A percentile compares a stretch with the other conserved stretches of the same genome.
These are phyloP conservation scores for Fusarium floridanum DNA, from an alignment of 2,329 filamentous ascomycete species.

Conservation along the genomic window DNA sequence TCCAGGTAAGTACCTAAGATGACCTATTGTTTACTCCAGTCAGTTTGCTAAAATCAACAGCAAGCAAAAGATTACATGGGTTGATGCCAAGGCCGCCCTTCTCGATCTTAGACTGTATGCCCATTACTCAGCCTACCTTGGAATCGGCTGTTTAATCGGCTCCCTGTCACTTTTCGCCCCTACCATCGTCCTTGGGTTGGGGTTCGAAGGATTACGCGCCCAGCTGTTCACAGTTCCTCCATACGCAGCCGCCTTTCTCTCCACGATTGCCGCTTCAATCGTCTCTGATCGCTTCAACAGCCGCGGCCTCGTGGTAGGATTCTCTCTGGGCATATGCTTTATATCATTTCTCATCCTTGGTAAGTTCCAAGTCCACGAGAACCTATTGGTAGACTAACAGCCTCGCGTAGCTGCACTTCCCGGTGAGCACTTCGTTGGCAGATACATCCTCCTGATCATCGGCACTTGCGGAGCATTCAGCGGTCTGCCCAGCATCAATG, in stretches of 20 bases:
- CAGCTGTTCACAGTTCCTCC: background rate
- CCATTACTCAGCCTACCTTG: background rate
- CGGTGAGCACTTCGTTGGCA: background rate
- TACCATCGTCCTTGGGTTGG: background rate
- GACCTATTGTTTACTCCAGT: background rate
- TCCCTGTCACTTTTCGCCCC: background rate
- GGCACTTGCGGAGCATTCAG: background rate
- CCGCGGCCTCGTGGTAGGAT: background rate
- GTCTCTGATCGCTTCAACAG: background rate
- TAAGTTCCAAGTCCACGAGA: background rate
- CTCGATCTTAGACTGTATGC: background rate
- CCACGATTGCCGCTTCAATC: background rate
- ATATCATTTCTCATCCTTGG: background rate
- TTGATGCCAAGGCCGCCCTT: background rate
- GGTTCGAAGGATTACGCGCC: background rate
- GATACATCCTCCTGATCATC: background rate
- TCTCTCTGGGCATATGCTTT: background rate
- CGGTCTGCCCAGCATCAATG: background rate
- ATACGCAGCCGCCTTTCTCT: background rate
- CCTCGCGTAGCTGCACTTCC: background rate
- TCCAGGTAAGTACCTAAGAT: background rate
- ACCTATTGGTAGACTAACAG: background rate
- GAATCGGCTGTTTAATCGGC: background rate
- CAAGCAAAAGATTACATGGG: background rate
- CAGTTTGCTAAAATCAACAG: background rate